phyloP scores from a whole-genome alignment of 768 basidiomycete species.

The Tremella mesenterica region DNA sequence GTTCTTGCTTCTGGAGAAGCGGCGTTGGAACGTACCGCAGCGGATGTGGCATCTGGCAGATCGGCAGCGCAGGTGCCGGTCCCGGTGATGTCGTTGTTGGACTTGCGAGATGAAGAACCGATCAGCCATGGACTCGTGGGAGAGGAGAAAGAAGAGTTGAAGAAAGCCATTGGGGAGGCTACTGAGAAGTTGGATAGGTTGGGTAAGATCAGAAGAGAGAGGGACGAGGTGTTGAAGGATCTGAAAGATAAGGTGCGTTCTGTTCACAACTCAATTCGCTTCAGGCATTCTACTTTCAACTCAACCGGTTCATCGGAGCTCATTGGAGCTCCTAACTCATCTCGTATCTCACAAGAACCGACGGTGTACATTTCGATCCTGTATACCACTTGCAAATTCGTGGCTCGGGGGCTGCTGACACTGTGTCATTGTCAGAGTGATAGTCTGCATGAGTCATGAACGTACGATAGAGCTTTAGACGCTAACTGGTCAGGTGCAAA shows the following conservation, averaged over 20 bases:
- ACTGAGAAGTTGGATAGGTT: conserved; percentile 56
- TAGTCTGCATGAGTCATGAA: too few relatives aligned
- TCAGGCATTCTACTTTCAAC: too few relatives aligned
- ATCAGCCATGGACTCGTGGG: conserved; percentile 48
- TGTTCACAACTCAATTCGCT: background rate
- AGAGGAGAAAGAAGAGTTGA: conserved; percentile 62
- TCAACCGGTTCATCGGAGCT: too few relatives aligned
- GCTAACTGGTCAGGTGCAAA: conserved; percentile 60
- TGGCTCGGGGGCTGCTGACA: too few relatives aligned
- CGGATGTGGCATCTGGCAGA: conserved; percentile 49
- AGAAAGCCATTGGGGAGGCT: conserved; percentile 46
- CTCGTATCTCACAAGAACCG: too few relatives aligned
- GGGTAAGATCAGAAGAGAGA: conserved; percentile 73
- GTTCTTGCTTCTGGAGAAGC: conserved; percentile 50
- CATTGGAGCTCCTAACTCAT: too few relatives aligned
- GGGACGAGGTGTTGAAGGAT: conserved; percentile 79
- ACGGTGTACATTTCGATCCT: too few relatives aligned
- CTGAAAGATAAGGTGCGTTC: conserved; percentile 79
- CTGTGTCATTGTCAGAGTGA: too few relatives aligned
- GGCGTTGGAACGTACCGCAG: conserved; percentile 41
- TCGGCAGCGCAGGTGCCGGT: conserved; percentile 40
- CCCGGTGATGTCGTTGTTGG: conserved; percentile 53
- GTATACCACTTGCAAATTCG: too few relatives aligned
- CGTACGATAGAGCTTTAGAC: background rate
- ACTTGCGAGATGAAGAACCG: conserved; percentile 59